A percentile compares a stretch with the other conserved stretches of the same genome.
These are phyloP conservation scores for Lachancea waltii DNA, from an alignment of 805 yeast genomes.

Conservation along the genomic window DNA sequence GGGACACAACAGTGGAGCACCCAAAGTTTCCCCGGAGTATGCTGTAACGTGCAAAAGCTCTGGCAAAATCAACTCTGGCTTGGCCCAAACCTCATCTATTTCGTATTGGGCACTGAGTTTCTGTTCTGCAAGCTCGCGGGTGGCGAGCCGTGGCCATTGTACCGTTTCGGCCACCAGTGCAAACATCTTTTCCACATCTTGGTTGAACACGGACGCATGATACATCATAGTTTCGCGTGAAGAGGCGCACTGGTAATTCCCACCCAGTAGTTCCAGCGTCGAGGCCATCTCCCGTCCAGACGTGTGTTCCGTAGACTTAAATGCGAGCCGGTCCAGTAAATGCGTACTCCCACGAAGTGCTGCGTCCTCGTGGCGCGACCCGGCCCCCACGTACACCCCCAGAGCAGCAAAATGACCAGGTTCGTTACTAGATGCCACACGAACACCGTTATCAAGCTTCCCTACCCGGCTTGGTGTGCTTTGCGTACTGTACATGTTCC, in stretches of 20 bases:
- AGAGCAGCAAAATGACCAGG: conserved; percentile 90
- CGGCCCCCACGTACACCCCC: conserved; percentile 86
- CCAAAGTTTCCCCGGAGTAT: conserved; percentile 63
- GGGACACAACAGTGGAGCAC: conserved; percentile 82
- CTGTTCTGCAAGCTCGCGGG: conserved; percentile 68
- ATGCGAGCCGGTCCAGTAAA: conserved; percentile 78
- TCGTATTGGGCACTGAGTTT: conserved; percentile 72
- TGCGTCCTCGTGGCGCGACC: conserved; percentile 72
- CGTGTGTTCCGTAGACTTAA: conserved; percentile 56
- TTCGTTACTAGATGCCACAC: conserved; percentile 75
- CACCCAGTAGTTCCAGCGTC: conserved; percentile 74
- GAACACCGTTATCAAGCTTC: conserved; percentile 65
- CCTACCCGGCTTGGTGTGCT: conserved; percentile 32
- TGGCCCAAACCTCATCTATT: conserved; percentile 71
- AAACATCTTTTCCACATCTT: conserved; percentile 75
- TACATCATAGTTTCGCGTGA: conserved; percentile 88
- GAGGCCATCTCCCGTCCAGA: conserved; percentile 67
- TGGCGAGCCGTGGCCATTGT: conserved; percentile 57
- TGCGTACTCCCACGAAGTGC: conserved; percentile 70
- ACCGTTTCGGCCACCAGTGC: conserved; percentile 73
- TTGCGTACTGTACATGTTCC: too few relatives aligned
- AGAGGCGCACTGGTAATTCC: conserved; percentile 88
- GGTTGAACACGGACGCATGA: conserved; percentile 90
- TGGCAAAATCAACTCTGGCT: conserved; percentile 80
- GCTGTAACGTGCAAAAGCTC: conserved; percentile 88